Evolutionary conservation across 2,329 filamentous ascomycete genomes (phyloP).

Genomic region (Meredithiella fracta): DNA sequence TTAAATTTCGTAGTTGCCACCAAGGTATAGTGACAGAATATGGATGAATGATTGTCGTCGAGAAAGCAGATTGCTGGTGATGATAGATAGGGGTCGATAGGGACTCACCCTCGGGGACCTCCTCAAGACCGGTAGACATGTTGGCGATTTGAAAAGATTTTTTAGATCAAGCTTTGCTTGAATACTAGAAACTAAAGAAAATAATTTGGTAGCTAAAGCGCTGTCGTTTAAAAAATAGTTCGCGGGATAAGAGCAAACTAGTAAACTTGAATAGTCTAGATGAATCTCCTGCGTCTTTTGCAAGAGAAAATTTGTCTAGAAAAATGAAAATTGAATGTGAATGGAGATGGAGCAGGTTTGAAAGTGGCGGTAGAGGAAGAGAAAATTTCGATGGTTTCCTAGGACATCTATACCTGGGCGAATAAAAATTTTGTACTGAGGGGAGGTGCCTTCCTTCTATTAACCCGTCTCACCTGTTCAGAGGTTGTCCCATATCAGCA

Average conservation of each 20-base stretch:
- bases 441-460: not conserved
- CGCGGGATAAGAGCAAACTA: constrained; percentile 12
- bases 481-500: not conserved
- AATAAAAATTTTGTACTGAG: constrained; percentile 6
- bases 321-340: constrained; percentile 18
- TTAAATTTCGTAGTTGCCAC: too few relatives aligned
- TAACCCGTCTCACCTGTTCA: not conserved
- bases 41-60: not conserved
- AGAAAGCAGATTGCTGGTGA: not conserved
- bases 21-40: too few relatives aligned
- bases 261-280: constrained; percentile 24
- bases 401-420: not conserved
- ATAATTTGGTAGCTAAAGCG: constrained; percentile 24
- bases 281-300: constrained; percentile 30
- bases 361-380: constrained; percentile 11
- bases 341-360: constrained; percentile 13
- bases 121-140: constrained; percentile 99
- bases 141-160: constrained; percentile 53
- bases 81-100: not conserved
- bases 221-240: constrained; percentile 22
- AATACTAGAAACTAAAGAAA: constrained; percentile 41
- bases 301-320: constrained; percentile 28
- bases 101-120: constrained; percentile 77
- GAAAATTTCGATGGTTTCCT: constrained; percentile 8
- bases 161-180: constrained; percentile 66